Evolutionary conservation across 345 rosid species (phyloP).

Genomic region (Geranium rotundifolium): DNA sequence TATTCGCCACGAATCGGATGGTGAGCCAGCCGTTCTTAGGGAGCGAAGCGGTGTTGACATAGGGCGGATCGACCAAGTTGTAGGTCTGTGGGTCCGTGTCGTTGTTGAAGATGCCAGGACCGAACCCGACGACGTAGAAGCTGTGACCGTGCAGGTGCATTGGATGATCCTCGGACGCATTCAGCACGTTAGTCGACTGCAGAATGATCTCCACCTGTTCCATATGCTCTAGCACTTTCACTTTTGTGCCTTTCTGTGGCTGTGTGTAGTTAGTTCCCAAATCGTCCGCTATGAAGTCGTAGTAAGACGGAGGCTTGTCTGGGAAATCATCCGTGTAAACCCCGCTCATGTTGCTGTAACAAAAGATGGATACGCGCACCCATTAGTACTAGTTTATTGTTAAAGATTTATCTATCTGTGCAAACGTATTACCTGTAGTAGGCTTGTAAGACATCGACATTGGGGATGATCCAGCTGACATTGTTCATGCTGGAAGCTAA

Average conservation of each 20-base stretch:
- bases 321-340: slow-evolving; percentile 32
- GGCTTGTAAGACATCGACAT: slow-evolving; percentile 30
- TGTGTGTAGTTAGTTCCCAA: slow-evolving; percentile 12
- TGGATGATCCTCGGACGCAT: slow-evolving; percentile 23
- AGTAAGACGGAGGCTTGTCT: slow-evolving; percentile 18
- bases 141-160: slow-evolving; percentile 28
- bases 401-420: too few relatives aligned
- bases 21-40: slow-evolving; percentile 25
- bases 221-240: slow-evolving; percentile 17
- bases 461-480: slow-evolving; percentile 22
- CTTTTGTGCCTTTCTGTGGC: slow-evolving; percentile 22
- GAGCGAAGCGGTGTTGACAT: slow-evolving; percentile 18
- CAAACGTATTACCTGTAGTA: slow-evolving; percentile 21
- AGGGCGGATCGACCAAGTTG: slow-evolving; percentile 25
- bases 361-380: background rate
- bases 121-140: slow-evolving; percentile 21
- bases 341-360: slow-evolving; percentile 16
- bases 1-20: slow-evolving; percentile 21
- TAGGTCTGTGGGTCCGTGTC: slow-evolving; percentile 14
- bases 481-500: slow-evolving; percentile 41
- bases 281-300: slow-evolving; percentile 22
- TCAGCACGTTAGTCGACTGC: slow-evolving; percentile 26
- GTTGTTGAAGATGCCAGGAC: slow-evolving; percentile 17
- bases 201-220: slow-evolving; percentile 21
- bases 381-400: background rate